phyloP scores from a whole-genome alignment of 306 rosid genomes.

The Gastrolobium bilobum region DNA sequence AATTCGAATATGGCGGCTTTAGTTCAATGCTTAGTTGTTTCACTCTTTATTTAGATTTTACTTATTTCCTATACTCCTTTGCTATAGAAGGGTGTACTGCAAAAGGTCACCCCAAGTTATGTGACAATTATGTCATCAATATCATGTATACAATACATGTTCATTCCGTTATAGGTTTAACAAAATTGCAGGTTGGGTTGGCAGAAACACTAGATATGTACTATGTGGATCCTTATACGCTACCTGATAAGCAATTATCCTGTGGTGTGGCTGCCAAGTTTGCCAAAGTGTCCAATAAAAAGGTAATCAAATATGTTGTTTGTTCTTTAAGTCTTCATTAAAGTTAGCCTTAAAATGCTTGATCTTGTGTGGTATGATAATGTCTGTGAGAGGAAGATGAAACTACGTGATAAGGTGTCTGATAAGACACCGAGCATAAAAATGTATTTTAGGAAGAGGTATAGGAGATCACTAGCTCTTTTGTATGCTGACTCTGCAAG shows the following conservation, averaged over 20 bases:
- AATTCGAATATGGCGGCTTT: slow-evolving; percentile 4
- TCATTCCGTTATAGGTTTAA: slow-evolving; percentile 29
- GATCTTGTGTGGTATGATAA: slow-evolving; percentile 15
- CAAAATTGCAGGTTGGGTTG: slow-evolving; percentile 76
- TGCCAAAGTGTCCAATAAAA: slow-evolving; percentile 63
- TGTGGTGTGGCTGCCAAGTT: slow-evolving; percentile 63
- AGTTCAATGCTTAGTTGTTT: neutral
- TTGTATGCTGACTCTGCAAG: too few species aligned
- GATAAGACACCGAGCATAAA: too few species aligned
- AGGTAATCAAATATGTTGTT: slow-evolving; percentile 56
- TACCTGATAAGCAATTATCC: slow-evolving; percentile 73
- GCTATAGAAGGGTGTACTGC: slow-evolving; percentile 17
- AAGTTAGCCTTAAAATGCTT: slow-evolving; percentile 33
- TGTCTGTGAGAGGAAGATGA: slow-evolving; percentile 18
- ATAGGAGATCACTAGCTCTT: too few species aligned
- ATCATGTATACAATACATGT: slow-evolving; percentile 27
- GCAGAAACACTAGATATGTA: slow-evolving; percentile 81
- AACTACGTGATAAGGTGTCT: slow-evolving; percentile 13
- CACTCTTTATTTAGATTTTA: slow-evolving; percentile 26
- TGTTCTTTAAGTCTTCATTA: neutral
- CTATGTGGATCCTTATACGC: slow-evolving; percentile 79
- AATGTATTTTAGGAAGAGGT: too few species aligned
- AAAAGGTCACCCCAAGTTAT: slow-evolving; percentile 23
- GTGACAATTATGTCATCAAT: slow-evolving; percentile 28
- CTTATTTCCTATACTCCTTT: slow-evolving; percentile 16